Conservation (phyloP, 2,329 filamentous ascomycete genomes). For the Penicillium corylophilum region DNA sequence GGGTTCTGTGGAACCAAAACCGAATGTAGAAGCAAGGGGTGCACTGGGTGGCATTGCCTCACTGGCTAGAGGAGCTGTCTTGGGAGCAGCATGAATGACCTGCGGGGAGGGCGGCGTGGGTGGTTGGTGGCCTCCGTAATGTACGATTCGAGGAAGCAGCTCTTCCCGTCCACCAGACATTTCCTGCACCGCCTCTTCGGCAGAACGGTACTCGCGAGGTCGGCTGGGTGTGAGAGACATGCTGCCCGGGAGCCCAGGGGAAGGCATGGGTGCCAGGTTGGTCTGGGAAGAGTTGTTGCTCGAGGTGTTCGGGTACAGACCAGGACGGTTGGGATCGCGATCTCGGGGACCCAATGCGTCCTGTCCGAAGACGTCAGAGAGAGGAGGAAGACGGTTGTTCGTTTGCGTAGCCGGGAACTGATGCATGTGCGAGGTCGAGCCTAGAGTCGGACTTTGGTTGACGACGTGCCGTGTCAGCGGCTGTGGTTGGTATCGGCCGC, state of each 20-base stretch:
- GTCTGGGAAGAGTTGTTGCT: constrained; percentile 64
- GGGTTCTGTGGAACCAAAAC: constrained; percentile 28
- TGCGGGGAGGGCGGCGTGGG: constrained; percentile 81
- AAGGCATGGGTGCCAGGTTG: constrained; percentile 69
- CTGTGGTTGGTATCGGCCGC: constrained; percentile 77
- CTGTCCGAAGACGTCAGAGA: constrained; percentile 86
- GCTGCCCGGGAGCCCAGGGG: constrained; percentile 67
- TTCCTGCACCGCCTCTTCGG: constrained; percentile 90
- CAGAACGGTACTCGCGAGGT: constrained; percentile 85
- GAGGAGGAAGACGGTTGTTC: constrained; percentile 86
- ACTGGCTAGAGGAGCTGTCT: constrained; percentile 25
- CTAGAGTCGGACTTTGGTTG: constrained; percentile 79
- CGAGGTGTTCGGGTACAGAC: constrained; percentile 55
- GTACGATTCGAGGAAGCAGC: constrained; percentile 85
- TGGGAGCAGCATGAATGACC: constrained; percentile 27
- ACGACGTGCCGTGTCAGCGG: constrained; percentile 73
- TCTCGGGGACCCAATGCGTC: constrained; percentile 61
- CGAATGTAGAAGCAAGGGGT: constrained; percentile 51
- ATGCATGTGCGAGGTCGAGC: constrained; percentile 85
- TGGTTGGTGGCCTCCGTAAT: constrained; percentile 91
- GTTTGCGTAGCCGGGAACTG: constrained; percentile 86
- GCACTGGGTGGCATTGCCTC: constrained; percentile 66
- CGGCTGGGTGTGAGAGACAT: constrained; percentile 58
- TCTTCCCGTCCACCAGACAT: constrained; percentile 90
- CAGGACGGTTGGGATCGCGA: constrained; percentile 34